Evolutionary conservation across 805 yeast genomes (phyloP).

Genomic region (Myxozyma geophila): DNA sequence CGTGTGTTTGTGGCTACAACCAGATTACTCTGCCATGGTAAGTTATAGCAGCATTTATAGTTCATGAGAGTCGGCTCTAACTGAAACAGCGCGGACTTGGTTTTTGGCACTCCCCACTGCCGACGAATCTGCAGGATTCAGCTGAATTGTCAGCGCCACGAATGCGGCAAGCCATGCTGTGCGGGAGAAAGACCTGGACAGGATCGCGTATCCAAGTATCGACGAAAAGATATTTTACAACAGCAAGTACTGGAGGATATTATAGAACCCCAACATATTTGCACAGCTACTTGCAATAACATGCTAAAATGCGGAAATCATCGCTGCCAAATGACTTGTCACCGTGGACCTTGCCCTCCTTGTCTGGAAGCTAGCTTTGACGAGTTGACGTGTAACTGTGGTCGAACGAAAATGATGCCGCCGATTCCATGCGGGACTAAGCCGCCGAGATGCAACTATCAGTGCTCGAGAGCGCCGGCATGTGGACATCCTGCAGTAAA

Average conservation of each 20-base stretch:
- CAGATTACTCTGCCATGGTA: slow-evolving; percentile 32
- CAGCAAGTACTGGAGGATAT: slow-evolving; percentile 49
- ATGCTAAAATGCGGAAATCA: slow-evolving; percentile 43
- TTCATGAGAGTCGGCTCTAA: background rate
- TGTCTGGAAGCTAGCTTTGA: slow-evolving; percentile 42
- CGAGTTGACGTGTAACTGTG: slow-evolving; percentile 44
- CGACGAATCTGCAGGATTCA: slow-evolving; percentile 71
- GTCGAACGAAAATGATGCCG: slow-evolving; percentile 41
- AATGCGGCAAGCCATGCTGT: slow-evolving; percentile 74
- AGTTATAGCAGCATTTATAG: background rate
- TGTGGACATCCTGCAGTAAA: slow-evolving; percentile 46
- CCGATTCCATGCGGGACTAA: slow-evolving; percentile 45
- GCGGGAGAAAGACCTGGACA: slow-evolving; percentile 64
- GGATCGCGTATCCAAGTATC: slow-evolving; percentile 44
- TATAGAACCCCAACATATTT: slow-evolving; percentile 42
- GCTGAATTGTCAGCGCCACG: slow-evolving; percentile 79
- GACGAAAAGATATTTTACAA: slow-evolving; percentile 21
- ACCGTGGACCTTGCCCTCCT: slow-evolving; percentile 44
- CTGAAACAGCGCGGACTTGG: slow-evolving; percentile 16
- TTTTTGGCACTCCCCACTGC: slow-evolving; percentile 58
- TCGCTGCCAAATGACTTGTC: slow-evolving; percentile 41
- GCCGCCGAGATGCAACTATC: slow-evolving; percentile 40
- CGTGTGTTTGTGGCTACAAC: slow-evolving; percentile 65
- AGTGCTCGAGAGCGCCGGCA: slow-evolving; percentile 38
- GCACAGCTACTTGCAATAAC: slow-evolving; percentile 40